A percentile compares a stretch with the other conserved stretches of the same genome.
Conservation (phyloP, 208 protist species). For the Trypanosoma caninum region DNA sequence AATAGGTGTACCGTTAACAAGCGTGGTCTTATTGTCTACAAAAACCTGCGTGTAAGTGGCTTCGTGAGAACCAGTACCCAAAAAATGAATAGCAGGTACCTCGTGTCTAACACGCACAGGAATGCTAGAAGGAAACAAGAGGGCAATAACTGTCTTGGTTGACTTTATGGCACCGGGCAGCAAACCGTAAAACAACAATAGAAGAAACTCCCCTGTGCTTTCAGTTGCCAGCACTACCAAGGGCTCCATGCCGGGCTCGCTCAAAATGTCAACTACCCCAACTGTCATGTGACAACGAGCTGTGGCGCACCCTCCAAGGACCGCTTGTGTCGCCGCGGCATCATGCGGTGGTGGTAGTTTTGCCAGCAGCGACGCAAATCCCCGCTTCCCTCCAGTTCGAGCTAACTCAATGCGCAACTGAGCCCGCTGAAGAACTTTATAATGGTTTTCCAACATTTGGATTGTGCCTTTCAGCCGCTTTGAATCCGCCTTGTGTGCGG, state of each 20-base stretch:
- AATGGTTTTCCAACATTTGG: constrained; percentile 42
- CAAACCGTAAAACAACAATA: constrained; percentile 68
- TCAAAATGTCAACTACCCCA: constrained; percentile 63
- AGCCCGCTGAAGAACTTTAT: constrained; percentile 37
- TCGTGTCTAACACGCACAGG: constrained; percentile 36
- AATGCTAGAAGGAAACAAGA: constrained; percentile 29
- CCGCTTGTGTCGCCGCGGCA: constrained; percentile 20
- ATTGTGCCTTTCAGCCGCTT: constrained; percentile 48
- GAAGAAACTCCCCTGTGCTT: constrained; percentile 33
- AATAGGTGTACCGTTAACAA: constrained; percentile 62
- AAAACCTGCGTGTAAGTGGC: constrained; percentile 46
- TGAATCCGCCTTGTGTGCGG: constrained; percentile 50
- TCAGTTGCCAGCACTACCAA: constrained; percentile 50
- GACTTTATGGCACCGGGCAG: constrained; percentile 45
- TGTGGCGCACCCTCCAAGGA: background rate
- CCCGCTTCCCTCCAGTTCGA: constrained; percentile 42
- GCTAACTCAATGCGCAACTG: constrained; percentile 43
- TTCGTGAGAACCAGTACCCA: constrained; percentile 28
- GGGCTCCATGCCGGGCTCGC: constrained; percentile 64
- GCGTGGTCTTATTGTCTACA: constrained; percentile 34
- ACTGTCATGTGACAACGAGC: constrained; percentile 21
- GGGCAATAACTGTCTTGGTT: constrained; percentile 41
- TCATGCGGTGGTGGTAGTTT: constrained; percentile 9
- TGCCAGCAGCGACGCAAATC: constrained; percentile 48
- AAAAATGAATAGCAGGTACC: constrained; percentile 40